Conservation (phyloP, 2,329 filamentous ascomycete species). For the Colletotrichum tropicale region DNA sequence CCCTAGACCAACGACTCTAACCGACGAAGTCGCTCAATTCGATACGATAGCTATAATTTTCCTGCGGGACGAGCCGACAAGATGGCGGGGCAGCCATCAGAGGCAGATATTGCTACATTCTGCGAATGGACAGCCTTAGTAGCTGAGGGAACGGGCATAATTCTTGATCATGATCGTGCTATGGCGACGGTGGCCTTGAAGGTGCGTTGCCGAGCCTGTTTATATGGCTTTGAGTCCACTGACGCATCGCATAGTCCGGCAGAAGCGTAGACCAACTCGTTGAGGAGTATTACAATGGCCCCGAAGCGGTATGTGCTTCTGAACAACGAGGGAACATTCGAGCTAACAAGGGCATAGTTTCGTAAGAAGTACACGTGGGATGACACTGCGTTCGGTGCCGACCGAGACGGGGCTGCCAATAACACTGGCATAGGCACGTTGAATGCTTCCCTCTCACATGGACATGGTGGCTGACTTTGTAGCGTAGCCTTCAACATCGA, state of each 20-base stretch:
- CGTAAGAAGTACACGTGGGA: slow-evolving; percentile 59
- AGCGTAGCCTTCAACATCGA: slow-evolving; percentile 62
- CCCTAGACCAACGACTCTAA: neutral
- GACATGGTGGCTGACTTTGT: neutral
- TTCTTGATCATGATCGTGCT: slow-evolving; percentile 37
- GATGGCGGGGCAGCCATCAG: slow-evolving; percentile 36
- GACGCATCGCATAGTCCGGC: slow-evolving; percentile 38
- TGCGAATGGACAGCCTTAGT: slow-evolving; percentile 39
- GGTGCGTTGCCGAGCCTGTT: slow-evolving; percentile 28
- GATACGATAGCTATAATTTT: neutral
- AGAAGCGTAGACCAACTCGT: slow-evolving; percentile 53
- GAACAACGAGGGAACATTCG: neutral
- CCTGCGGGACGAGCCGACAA: slow-evolving; percentile 13
- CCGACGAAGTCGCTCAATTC: neutral
- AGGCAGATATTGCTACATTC: slow-evolving; percentile 41
- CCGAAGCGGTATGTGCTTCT: slow-evolving; percentile 24
- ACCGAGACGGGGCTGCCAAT: slow-evolving; percentile 54
- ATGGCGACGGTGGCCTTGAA: slow-evolving; percentile 47
- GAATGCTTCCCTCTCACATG: neutral
- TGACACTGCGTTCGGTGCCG: slow-evolving; percentile 56
- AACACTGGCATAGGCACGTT: slow-evolving; percentile 49
- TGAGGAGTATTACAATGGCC: slow-evolving; percentile 56
- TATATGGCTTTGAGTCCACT: neutral
- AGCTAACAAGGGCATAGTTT: slow-evolving; percentile 38
- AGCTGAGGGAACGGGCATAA: slow-evolving; percentile 29